Percentiles rank a stretch among this genome's conserved stretches.
Evolutionary conservation across 306 rosid species (phyloP).

Genomic region (Prosopis cineraria): DNA sequence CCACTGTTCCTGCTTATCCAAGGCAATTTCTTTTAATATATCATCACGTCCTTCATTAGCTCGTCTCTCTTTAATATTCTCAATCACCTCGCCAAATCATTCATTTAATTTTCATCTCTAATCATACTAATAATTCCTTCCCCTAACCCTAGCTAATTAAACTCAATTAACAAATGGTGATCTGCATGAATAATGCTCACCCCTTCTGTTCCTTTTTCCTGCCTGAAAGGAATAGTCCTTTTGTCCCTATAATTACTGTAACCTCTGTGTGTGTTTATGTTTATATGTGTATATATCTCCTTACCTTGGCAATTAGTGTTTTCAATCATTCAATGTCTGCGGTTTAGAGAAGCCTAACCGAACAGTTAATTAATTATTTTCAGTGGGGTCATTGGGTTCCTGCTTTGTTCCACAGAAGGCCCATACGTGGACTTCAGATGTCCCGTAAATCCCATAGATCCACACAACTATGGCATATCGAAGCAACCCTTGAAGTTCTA

Average conservation of each 20-base stretch:
- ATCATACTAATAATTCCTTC: background rate
- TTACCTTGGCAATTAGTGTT: background rate
- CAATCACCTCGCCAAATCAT: background rate
- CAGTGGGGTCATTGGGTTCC: constrained; percentile 80
- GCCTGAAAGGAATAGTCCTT: no score
- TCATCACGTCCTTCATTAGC: background rate
- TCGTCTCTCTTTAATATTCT: background rate
- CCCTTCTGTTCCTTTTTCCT: no score
- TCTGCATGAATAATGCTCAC: no score
- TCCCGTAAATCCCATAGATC: constrained; percentile 56
- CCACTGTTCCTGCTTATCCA: constrained; percentile 71
- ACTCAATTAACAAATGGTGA: no score
- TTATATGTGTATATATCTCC: no score
- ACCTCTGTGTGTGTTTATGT: no score
- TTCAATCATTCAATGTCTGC: background rate
- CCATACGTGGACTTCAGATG: constrained; percentile 61
- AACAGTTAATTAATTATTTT: background rate
- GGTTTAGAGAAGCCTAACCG: background rate
- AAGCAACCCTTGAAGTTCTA: constrained; percentile 62
- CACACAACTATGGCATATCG: constrained; percentile 47
- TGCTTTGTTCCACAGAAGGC: constrained; percentile 73
- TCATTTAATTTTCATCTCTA: background rate
- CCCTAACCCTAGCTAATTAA: no score
- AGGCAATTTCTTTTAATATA: constrained; percentile 41
- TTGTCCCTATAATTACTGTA: no score